Evolutionary conservation across 352 stramenopile genomes (phyloP), one percentile per base, ranked within the genome.

Genomic region (Elongisporangium undulatum): DNA sequence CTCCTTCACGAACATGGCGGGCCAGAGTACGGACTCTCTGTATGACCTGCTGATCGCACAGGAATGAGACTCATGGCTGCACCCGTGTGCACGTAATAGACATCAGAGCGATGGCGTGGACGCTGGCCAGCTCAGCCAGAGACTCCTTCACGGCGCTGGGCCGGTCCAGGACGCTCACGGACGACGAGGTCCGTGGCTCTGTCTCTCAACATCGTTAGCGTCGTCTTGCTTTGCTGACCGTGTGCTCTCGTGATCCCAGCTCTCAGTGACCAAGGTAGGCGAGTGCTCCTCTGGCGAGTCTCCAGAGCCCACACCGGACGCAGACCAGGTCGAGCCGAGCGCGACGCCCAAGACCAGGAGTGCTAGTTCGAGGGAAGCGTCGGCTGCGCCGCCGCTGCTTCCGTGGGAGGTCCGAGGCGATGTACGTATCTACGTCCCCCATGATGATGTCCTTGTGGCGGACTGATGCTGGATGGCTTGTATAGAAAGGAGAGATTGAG

Each of bases 381-480:
- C 50, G 49, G 45, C 56, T 5, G 2, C 23, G 4, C 9, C 53
- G 22, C 64, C 53, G 10, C 21, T 87, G 56, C 67, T 88, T 15
- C 78, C 78, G 2, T 88, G 78, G 78, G 76, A 90, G 53, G 63
- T 72, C 9, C 61, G 58, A 19, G 59, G 68, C 22, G 72, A 75
- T 24, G 64, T 41, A 41, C 29, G 29, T 41, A 4, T 2, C 29
- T 9, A 41, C 8, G 8, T 6, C 29, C 13, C 29, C 8, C 29
- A 41, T 4, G 8, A 41, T 15, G 13, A 7, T 8, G 24, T 9
- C n/a, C n/a, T n/a, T n/a, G n/a, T n/a, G 8, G 13, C 1, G 9
- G 4, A 41, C 29, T 41, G 9, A 41, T 41, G 29, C 4, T 9
- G 12, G n/a, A 38, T 8, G 23, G 21, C 38, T 50, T 41, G 23